Percentiles rank a stretch among this genome's conserved stretches.
Evolutionary conservation across 78 protist genomes (phyloP).

Genomic region (Bodo saltans): DNA sequence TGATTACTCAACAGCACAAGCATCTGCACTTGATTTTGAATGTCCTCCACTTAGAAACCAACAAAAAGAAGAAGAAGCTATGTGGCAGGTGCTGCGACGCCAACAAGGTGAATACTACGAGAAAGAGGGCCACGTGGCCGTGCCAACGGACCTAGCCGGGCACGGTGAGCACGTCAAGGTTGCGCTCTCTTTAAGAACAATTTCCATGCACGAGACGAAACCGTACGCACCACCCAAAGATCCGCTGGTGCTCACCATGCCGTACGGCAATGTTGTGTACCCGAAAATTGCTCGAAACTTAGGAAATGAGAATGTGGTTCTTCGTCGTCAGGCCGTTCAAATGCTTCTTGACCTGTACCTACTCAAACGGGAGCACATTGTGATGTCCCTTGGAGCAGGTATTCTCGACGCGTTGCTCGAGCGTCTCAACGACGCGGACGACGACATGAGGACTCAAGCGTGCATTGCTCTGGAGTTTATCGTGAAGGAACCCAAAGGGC

Average conservation of each 20-base stretch:
- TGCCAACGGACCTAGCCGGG: background rate
- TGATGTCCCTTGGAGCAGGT: background rate
- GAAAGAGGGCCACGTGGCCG: background rate
- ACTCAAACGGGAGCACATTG: conserved; percentile 19
- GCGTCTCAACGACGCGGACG: background rate
- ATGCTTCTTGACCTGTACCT: background rate
- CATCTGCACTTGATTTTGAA: too few species aligned
- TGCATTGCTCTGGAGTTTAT: background rate
- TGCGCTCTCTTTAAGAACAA: background rate
- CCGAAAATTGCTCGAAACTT: background rate
- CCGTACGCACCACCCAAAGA: background rate
- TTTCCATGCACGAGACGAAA: background rate
- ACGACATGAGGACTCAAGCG: background rate
- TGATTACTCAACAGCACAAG: too few species aligned
- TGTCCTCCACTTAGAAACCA: too few species aligned
- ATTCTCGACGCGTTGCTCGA: background rate
- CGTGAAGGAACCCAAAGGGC: background rate
- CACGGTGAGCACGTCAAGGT: background rate
- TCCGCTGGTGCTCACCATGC: background rate
- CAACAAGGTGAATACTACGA: background rate
- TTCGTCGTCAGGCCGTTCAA: conserved; percentile 1
- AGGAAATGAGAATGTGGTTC: background rate
- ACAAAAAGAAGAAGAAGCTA: too few species aligned
- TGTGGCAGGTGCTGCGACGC: background rate
- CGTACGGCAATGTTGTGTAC: background rate